phyloP scores from a whole-genome alignment of 768 basidiomycete species.

The Lentinula sp. region DNA sequence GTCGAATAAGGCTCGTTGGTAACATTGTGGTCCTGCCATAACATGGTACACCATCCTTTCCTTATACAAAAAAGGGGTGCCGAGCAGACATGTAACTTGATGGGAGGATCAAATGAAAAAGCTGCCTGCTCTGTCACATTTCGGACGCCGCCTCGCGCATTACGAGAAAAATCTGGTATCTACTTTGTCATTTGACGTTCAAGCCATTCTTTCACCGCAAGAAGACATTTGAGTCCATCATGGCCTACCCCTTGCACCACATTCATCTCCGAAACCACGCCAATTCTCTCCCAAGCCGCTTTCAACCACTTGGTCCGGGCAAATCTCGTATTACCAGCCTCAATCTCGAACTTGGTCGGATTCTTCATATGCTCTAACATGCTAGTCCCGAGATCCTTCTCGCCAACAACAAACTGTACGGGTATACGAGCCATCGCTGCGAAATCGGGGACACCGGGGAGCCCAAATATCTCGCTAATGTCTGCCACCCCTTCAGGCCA shows the following conservation, averaged over 20 bases:
- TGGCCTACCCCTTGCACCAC: slow-evolving; percentile 12
- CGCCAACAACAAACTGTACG: slow-evolving; percentile 15
- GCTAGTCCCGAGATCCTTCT: slow-evolving; percentile 10
- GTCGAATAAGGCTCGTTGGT: not conserved
- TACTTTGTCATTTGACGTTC: not conserved
- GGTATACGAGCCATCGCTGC: slow-evolving; percentile 6
- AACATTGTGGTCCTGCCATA: not conserved
- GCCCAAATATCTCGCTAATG: slow-evolving; percentile 6
- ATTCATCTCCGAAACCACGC: not conserved
- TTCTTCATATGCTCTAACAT: slow-evolving; percentile 5
- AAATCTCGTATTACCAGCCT: slow-evolving; percentile 10
- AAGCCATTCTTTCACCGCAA: slow-evolving; percentile 11
- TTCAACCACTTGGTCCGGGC: slow-evolving; percentile 9
- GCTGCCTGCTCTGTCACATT: too few species aligned
- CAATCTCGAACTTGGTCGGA: not conserved
- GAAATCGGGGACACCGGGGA: slow-evolving; percentile 6
- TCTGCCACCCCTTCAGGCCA: slow-evolving; percentile 14
- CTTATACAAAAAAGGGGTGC: too few species aligned
- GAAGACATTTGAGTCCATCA: slow-evolving; percentile 10
- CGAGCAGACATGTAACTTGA: too few species aligned
- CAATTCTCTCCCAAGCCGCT: not conserved
- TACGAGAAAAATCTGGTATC: too few species aligned
- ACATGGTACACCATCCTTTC: too few species aligned
- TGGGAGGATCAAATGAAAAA: too few species aligned
- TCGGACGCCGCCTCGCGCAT: too few species aligned